Evolutionary conservation across 2,329 filamentous ascomycete species (phyloP).

Genomic region (Lomentospora prolificans): DNA sequence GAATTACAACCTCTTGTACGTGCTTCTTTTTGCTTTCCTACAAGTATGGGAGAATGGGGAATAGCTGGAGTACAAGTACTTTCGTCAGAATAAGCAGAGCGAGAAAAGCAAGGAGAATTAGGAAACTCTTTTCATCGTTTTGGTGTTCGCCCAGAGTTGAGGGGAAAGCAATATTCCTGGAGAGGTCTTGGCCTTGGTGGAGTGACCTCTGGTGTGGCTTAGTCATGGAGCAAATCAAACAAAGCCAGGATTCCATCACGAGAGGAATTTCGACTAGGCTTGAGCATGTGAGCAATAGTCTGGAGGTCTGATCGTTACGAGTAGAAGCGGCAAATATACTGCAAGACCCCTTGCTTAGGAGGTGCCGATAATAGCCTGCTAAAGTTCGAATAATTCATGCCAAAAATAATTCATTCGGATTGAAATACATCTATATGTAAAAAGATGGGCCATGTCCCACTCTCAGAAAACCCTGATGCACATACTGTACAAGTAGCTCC

Average conservation of each 20-base stretch:
- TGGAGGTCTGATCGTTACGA: background rate
- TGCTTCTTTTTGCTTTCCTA: too few species aligned
- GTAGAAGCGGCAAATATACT: too few species aligned
- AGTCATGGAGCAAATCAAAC: background rate
- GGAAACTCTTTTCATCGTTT: conserved; percentile 1
- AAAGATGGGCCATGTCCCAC: background rate
- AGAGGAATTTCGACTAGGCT: background rate
- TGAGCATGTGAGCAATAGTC: background rate
- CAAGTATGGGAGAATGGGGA: background rate
- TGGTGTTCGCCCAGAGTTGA: background rate
- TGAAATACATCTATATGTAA: conserved; percentile 1
- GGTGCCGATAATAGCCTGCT: too few species aligned
- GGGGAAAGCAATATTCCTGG: background rate
- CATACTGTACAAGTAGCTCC: conserved; percentile 1
- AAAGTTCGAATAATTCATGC: background rate
- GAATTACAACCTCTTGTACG: too few species aligned
- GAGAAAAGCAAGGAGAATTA: background rate
- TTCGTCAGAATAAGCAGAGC: too few species aligned
- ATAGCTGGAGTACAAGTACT: too few species aligned
- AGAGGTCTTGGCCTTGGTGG: background rate
- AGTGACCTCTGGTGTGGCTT: background rate
- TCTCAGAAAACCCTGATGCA: conserved; percentile 1
- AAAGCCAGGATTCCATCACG: background rate
- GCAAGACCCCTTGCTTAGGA: too few species aligned
- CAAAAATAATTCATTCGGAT: background rate